Base-by-base conservation (phyloP, 345 rosid genomes). In the Erysimum cheiranthoides region DNA sequence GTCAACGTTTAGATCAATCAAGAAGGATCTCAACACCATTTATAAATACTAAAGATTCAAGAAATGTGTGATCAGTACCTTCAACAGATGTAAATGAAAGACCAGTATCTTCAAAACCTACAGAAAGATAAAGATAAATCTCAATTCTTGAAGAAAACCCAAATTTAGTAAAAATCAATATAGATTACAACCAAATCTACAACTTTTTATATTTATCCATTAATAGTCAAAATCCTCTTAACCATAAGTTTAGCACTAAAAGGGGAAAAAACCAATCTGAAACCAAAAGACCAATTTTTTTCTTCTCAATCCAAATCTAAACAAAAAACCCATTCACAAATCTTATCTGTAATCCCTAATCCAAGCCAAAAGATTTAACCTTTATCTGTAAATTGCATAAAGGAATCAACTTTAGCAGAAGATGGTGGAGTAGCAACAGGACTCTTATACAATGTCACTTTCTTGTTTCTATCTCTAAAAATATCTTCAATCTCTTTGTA, bases 401-500 rank as follows among this genome's bases (percentile, higher is more conserved):
- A 93, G 34, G 96, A 78, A 76, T 91, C 98, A 71, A 90, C 90
- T 85, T 96, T 96, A 54, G 88, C 61, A 49, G 91, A 73, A 42
- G 73, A 17, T 6, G 73, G 53, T 12, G 70, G 13, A 6, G 73
- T 5, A 47, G 68, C 8, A 38, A 84, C 14, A 45, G 89, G 87
- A 34, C 79, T 79, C 81, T 91, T 93, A 51, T 83, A 88, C 61
- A 81, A 80, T 2, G 81, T 67, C 8, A 13, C 25, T 81, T 67
- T 84, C 82, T 88, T 91, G 42, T 77, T 84, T 74, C 99, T 81
- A 66, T 88, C 96, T 60, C 83, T 85, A 74, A 96, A 80, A 66
- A 96, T 84, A 75, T 96, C 98, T 35, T 89, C 98, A 80, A 93
- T 93, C 85, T 96, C 99, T 77, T 88, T 93, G 77, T 87, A 89